phyloP scores from a whole-genome alignment of 768 basidiomycete species.

The Boletus pseudo-olivaceus region DNA sequence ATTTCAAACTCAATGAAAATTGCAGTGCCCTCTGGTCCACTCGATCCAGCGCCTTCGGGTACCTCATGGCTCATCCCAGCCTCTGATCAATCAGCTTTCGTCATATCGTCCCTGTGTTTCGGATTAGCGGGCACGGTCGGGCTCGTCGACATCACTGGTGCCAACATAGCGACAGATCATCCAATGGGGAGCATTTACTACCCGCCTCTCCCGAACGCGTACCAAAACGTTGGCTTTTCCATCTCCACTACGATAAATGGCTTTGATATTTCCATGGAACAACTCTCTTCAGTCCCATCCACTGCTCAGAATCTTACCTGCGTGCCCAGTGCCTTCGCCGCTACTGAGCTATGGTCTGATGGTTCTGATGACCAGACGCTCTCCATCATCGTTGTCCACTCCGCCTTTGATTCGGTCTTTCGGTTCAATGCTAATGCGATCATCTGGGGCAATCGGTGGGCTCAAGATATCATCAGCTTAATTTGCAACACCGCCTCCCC shows the following conservation, averaged over 20 bases:
- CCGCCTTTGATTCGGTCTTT: not conserved
- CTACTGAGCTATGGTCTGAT: conserved; percentile 1
- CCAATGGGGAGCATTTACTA: conserved; percentile 7
- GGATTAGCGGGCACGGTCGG: not conserved
- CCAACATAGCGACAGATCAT: not conserved
- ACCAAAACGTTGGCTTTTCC: not conserved
- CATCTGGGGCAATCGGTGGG: conserved; percentile 12
- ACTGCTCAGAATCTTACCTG: conserved; percentile 10
- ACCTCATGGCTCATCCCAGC: not conserved
- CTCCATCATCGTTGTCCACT: not conserved
- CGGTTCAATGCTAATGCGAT: conserved; percentile 11
- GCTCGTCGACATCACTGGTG: conserved; percentile 6
- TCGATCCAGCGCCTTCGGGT: not conserved
- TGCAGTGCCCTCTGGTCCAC: not conserved
- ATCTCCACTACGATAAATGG: conserved; percentile 9
- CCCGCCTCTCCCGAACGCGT: conserved; percentile 3
- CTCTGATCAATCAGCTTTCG: not conserved
- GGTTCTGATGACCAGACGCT: conserved; percentile 7
- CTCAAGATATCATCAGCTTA: conserved; percentile 14
- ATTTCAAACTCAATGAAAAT: accelerated
- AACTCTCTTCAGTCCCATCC: conserved; percentile 8
- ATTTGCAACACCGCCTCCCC: conserved; percentile 7
- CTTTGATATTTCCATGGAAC: conserved; percentile 15
- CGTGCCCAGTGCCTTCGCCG: accelerated
- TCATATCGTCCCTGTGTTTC: conserved; percentile 3